Evolutionary conservation across 768 basidiomycete species (phyloP).

Genomic region (Porphyrellus cyaneotinctus): DNA sequence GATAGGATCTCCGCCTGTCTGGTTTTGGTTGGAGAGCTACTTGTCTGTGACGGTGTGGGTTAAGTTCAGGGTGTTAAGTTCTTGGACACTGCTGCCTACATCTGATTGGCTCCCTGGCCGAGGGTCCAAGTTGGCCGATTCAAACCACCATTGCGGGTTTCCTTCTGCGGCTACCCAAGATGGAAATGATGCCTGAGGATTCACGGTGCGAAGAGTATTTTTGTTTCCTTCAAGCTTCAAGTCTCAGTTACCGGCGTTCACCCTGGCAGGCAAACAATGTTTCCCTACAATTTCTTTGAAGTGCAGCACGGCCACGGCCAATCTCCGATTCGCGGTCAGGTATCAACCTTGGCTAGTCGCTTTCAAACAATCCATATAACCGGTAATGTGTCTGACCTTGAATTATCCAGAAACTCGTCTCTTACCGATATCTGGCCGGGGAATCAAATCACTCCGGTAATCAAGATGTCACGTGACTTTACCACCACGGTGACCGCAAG

Average conservation of each 20-base stretch:
- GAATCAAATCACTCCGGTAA: no score
- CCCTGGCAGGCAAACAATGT: neutral
- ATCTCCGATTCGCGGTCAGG: neutral
- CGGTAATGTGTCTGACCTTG: constrained; percentile 1
- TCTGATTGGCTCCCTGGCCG: constrained; percentile 11
- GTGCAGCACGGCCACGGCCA: neutral
- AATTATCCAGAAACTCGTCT: neutral
- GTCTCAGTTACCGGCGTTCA: neutral
- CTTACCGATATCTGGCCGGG: no score
- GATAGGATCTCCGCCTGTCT: constrained; percentile 25
- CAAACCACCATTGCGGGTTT: constrained; percentile 1
- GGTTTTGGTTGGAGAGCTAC: constrained; percentile 14
- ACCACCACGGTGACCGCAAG: neutral
- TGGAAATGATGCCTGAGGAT: constrained; percentile 15
- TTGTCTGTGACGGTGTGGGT: constrained; percentile 9
- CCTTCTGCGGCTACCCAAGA: constrained; percentile 1
- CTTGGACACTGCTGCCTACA: constrained; percentile 9
- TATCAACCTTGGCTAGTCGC: neutral
- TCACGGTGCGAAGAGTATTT: neutral
- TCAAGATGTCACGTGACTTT: constrained; percentile 7
- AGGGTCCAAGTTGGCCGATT: constrained; percentile 1
- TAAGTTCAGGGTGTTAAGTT: constrained; percentile 15
- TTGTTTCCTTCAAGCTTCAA: neutral
- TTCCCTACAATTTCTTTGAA: neutral
- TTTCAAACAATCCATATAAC: neutral